Base-by-base conservation (phyloP, 2,329 filamentous ascomycete genomes). In the Zymoseptoria tritici region DNA sequence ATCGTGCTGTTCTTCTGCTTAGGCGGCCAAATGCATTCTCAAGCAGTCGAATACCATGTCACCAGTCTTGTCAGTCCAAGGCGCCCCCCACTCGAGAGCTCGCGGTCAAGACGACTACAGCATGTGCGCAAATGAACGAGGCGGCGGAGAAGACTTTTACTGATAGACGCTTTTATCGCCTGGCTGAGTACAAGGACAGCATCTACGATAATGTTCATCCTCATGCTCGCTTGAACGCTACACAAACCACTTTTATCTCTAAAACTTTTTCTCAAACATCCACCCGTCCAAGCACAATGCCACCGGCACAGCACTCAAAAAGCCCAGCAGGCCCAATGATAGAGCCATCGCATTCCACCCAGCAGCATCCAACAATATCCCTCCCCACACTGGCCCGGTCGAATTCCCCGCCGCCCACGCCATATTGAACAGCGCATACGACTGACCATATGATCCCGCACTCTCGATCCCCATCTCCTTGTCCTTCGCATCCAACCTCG, bases 251-350 rank as follows among this genome's bases (percentile, higher is more conserved):
- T 46, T 46, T 46, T 46, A 16, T 1, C 16, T n/a, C 13, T 46
- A 16, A 46, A 16, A 3, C 36, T n/a, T 46, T 16, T n/a, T 16
- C 13, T 16, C 11, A 46, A 46, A 58, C 21, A 57, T 24, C 62
- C 65, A 63, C 1, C 62, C 64, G n/a, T 62, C 65, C 57, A 60
- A 64, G 21, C 56, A 66, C 22, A 61, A 46, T 5, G 57, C 71
- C 3, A 76, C 75, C 3, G 83, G 81, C 2, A 83, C 60, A 3
- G 78, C 77, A 21, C 78, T 81, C 2, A 78, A 65, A 0, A 76
- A 77, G 54, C 76, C 76, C 59, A 85, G 36, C 9, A 67, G 19
- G 2, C 61, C 64, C 36, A 66, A 54, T 7, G 61, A 42, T 62
- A 59, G 61, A n/a, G 54, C 65, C 66, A 67, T 67, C 20, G 59